Evolutionary conservation across 148 eudicot genomes (phyloP), one percentile per base, ranked within the genome.

Genomic region (Camellia sinensis): DNA sequence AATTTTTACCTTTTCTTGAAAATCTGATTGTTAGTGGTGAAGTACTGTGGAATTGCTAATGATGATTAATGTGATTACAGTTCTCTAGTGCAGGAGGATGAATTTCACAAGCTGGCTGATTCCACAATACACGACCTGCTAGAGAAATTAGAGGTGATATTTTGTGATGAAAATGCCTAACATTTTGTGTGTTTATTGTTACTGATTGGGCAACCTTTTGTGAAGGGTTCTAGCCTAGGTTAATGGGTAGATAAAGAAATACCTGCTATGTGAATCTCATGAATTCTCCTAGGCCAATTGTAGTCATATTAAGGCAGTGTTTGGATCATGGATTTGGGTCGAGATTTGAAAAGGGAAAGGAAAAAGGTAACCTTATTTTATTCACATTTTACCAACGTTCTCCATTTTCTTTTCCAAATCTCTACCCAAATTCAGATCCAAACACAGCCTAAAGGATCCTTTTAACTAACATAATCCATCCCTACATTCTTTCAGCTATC

Each of bases 71-170:
- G 78, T 81, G 81, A 69, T 54, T 80, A 80, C 90, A 95, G 99
- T 84, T 91, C 90, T 82, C 53, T 95, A 78, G 82, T 95, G 80
- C 93, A 82, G 91, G 97, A 93, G 86, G 92, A 91, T 50, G 97
- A 95, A 80, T 95, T 86, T 84, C 92, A 95, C 70, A 85, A 82
- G 63, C 85, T 92, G 77, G 99, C 97, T 52, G 92, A 95, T 88
- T 87, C 92, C 66, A 95, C 99, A 67, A 93, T 95, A 81, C 88
- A 93, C 76, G 87, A 92, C 78, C 85, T 95, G 60, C 93, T 90
- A 50, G 99, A 95, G 88, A 95, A 90, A 86, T 82, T 95, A 7
- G 97, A 95, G 97, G 99, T 95, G 82, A 69, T 59, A 60, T 60
- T 4, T 15, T 17, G 48, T 54, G 41, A n/a, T 19, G 4, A 11